Percentiles rank a stretch among this genome's conserved stretches.
phyloP scores from a whole-genome alignment of 768 basidiomycete species.

The Botryobasidium botryosum region DNA sequence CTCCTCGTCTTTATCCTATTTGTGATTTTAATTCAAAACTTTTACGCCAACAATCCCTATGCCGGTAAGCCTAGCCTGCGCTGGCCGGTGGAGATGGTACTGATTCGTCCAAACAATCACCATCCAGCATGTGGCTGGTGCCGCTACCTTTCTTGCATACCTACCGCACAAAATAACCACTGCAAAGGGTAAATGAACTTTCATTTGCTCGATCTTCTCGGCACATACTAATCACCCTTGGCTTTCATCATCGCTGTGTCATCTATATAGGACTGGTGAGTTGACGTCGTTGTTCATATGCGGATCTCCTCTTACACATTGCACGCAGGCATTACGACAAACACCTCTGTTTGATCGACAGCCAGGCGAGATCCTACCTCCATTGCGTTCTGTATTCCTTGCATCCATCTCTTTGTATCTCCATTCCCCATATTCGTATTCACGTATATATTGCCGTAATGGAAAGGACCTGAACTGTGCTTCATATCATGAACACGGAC shows the following conservation, averaged over 20 bases:
- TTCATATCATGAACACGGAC: too few relatives aligned
- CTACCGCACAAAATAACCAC: constrained; percentile 31
- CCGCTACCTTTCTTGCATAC: constrained; percentile 80
- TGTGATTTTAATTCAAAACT: neutral
- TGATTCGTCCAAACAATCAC: neutral
- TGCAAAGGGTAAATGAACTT: constrained; percentile 21
- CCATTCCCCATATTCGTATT: too few relatives aligned
- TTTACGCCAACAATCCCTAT: constrained; percentile 53
- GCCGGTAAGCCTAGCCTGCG: constrained; percentile 47
- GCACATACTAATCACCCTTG: neutral
- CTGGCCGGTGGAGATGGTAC: neutral
- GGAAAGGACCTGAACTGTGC: too few relatives aligned
- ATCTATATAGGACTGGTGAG: constrained; percentile 4
- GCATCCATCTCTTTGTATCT: too few relatives aligned
- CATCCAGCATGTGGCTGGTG: constrained; percentile 68
- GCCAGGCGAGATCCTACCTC: too few relatives aligned
- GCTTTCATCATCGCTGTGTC: neutral
- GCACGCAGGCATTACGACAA: too few relatives aligned
- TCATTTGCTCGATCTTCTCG: neutral
- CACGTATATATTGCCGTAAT: too few relatives aligned
- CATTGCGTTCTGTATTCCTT: too few relatives aligned
- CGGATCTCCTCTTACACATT: too few relatives aligned
- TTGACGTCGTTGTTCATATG: too few relatives aligned
- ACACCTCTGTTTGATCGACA: too few relatives aligned
- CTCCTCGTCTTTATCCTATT: constrained; percentile 53